Percentiles rank a stretch among this genome's conserved stretches.
phyloP scores from a whole-genome alignment of 225 moss, liverwort and hornwort genomes.

The Thuidium tamariscinum region DNA sequence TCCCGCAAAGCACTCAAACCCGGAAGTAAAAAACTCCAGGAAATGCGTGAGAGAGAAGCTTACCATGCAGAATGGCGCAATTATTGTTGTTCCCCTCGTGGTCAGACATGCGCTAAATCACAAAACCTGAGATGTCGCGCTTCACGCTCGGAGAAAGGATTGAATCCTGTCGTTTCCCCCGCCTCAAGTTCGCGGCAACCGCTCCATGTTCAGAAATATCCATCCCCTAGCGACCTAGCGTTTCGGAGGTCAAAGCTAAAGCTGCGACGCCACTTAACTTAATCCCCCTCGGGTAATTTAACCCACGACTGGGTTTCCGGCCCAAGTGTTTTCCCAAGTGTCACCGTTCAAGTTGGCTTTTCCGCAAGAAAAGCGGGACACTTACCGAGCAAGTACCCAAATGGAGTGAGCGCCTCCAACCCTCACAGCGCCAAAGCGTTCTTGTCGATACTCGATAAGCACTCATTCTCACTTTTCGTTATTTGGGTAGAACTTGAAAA shows the following conservation, averaged over 20 bases:
- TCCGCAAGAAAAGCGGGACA: neutral
- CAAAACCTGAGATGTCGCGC: neutral
- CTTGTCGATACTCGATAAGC: neutral
- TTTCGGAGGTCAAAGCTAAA: neutral
- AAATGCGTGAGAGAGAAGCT: neutral
- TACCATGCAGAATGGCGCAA: neutral
- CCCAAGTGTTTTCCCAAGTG: neutral
- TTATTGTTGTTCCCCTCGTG: neutral
- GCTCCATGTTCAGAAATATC: neutral
- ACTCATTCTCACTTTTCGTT: neutral
- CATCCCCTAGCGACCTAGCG: neutral
- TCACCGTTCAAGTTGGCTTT: neutral
- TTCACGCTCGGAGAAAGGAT: neutral
- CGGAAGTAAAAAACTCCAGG: neutral
- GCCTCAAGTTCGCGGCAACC: neutral
- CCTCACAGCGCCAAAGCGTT: neutral
- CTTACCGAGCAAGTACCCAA: neutral
- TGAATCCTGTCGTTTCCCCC: neutral
- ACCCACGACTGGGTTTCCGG: neutral
- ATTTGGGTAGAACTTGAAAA: neutral
- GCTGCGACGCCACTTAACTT: neutral
- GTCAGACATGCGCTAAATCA: neutral
- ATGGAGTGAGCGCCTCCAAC: neutral
- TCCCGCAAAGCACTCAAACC: neutral
- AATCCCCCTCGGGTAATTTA: neutral